phyloP scores from a whole-genome alignment of 495 filamentous ascomycete species.

The Emericellopsis terricola region DNA sequence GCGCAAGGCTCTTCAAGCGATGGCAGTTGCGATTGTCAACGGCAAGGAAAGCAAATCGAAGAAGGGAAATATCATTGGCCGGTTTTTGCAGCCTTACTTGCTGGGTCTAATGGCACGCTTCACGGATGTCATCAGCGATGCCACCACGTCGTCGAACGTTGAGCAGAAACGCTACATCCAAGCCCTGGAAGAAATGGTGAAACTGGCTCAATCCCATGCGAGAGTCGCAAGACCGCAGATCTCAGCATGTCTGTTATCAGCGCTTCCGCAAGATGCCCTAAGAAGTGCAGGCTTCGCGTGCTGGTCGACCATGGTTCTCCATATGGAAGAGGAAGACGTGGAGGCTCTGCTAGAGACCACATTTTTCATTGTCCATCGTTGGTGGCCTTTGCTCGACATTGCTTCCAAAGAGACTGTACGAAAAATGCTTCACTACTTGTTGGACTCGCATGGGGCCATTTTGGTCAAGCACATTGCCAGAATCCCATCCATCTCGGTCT shows the following conservation, averaged over 20 bases:
- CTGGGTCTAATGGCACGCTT: conserved; percentile 78
- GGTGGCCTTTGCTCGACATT: conserved; percentile 53
- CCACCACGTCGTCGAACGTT: conserved; percentile 26
- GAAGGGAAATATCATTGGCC: conserved; percentile 41
- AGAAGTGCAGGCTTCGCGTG: conserved; percentile 61
- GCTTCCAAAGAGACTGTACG: conserved; percentile 36
- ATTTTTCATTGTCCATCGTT: conserved; percentile 64
- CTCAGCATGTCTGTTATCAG: conserved; percentile 72
- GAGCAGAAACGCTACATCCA: conserved; percentile 61
- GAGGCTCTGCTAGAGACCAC: conserved; percentile 66
- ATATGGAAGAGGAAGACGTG: conserved; percentile 62
- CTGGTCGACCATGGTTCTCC: conserved; percentile 62
- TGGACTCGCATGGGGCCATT: conserved; percentile 38
- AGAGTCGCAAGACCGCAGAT: conserved; percentile 80
- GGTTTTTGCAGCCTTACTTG: conserved; percentile 73
- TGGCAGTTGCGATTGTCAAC: conserved; percentile 48
- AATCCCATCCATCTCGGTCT: conserved; percentile 61
- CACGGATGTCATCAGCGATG: conserved; percentile 64
- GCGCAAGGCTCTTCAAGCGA: conserved; percentile 44
- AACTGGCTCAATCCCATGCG: conserved; percentile 46
- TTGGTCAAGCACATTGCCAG: conserved; percentile 46
- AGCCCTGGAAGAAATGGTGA: conserved; percentile 80
- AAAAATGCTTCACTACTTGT: conserved; percentile 42
- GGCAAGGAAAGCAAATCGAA: conserved; percentile 23
- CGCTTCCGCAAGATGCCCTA: conserved; percentile 52